Percentiles rank a stretch among this genome's conserved stretches.
phyloP scores from a whole-genome alignment of 2,329 filamentous ascomycete genomes.

The Alternaria sp. region DNA sequence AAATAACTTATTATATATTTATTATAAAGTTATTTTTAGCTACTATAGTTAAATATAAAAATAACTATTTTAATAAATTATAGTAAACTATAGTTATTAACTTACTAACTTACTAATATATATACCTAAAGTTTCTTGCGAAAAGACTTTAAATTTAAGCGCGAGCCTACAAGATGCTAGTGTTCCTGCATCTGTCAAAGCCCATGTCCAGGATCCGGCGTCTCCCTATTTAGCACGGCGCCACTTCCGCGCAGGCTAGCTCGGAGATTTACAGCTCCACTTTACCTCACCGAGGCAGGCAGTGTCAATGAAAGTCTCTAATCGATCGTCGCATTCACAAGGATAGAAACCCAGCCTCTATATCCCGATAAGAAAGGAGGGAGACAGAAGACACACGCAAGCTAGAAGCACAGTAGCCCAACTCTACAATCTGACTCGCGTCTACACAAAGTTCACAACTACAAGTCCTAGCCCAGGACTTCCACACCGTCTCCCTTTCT shows the following conservation, averaged over 20 bases:
- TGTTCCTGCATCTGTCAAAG: neutral
- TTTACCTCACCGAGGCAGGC: neutral
- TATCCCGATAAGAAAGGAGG: no score
- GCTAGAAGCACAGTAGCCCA: neutral
- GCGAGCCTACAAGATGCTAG: no score
- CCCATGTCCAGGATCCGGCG: neutral
- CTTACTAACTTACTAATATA: no score
- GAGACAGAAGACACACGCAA: neutral
- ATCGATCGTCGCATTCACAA: neutral
- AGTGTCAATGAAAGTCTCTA: neutral
- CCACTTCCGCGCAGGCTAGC: neutral
- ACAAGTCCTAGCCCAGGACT: neutral
- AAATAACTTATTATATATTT: no score
- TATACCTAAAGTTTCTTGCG: no score
- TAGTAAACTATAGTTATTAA: no score
- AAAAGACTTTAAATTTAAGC: no score
- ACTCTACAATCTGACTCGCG: neutral
- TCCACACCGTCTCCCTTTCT: neutral
- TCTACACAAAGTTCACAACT: neutral
- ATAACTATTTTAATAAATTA: no score
- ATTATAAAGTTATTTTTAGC: no score
- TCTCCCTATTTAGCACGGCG: constrained; percentile 1
- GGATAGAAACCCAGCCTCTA: neutral
- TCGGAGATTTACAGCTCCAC: neutral
- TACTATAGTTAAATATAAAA: no score